Evolutionary conservation across 1,284 basidiomycete species (phyloP).

Genomic region (Apiotrichum laibachii): DNA sequence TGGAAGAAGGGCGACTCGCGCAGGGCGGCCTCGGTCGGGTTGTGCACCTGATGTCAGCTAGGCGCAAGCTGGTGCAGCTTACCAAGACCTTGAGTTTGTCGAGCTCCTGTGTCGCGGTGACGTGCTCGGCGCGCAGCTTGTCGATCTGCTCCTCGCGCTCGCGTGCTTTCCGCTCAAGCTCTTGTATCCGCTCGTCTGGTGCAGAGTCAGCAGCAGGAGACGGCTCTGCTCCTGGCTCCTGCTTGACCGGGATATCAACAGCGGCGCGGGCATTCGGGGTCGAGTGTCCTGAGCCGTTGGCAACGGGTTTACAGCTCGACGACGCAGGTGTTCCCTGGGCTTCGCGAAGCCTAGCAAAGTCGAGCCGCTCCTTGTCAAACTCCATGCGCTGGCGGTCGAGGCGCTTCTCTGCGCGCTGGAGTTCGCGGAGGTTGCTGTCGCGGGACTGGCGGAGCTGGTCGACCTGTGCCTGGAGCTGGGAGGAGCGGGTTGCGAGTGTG

Average conservation of each 20-base stretch:
- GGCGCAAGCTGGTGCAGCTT: constrained; percentile 2
- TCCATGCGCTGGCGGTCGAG: constrained; percentile 68
- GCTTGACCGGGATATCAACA: background rate
- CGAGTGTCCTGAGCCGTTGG: constrained; percentile 43
- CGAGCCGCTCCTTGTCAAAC: constrained; percentile 56
- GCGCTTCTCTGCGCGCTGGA: constrained; percentile 66
- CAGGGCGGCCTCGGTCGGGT: constrained; percentile 39
- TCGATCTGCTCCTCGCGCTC: constrained; percentile 35
- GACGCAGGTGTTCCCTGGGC: constrained; percentile 21
- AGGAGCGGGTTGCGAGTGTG: constrained; percentile 55
- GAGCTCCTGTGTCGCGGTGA: constrained; percentile 34
- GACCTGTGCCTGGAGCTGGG: constrained; percentile 60
- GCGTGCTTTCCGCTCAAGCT: constrained; percentile 35
- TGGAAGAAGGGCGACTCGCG: constrained; percentile 46
- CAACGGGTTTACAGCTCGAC: constrained; percentile 56
- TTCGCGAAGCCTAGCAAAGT: constrained; percentile 43
- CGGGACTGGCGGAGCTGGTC: constrained; percentile 59
- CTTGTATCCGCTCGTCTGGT: constrained; percentile 28
- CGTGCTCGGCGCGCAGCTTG: constrained; percentile 31
- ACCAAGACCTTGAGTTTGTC: constrained; percentile 36
- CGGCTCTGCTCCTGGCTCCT: background rate
- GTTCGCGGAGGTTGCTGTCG: constrained; percentile 59
- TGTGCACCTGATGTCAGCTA: constrained; percentile 25
- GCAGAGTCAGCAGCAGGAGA: background rate
- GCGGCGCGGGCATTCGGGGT: constrained; percentile 55